Percentiles rank a stretch among this genome's conserved stretches.
Conservation (phyloP, 139 green algal genomes). For the Micromonas pusilla region DNA sequence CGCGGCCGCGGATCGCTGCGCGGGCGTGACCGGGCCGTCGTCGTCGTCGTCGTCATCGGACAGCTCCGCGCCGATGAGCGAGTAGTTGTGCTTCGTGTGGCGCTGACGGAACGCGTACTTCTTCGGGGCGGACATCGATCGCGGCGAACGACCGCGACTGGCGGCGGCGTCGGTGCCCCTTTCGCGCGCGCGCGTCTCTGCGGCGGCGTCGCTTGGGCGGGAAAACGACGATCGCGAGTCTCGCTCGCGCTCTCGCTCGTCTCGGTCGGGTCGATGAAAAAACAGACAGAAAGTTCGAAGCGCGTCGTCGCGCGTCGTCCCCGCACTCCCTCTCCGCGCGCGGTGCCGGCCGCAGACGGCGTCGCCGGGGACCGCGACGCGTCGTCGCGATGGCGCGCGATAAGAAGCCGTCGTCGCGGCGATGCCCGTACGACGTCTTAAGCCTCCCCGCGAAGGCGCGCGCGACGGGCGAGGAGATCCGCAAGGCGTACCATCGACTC, state of each 20-base stretch:
- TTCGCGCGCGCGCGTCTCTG: no score
- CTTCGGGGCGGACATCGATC: background rate
- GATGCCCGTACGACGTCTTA: constrained; percentile 5
- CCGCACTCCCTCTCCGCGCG: no score
- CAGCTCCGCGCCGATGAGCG: background rate
- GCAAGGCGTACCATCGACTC: constrained; percentile 13
- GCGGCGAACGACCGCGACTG: background rate
- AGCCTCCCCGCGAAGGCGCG: background rate
- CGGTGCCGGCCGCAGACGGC: no score
- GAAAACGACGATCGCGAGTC: no score
- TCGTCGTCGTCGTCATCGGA: background rate
- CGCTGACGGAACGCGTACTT: background rate
- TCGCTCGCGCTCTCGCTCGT: no score
- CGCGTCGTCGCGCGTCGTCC: no score
- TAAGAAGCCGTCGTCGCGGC: background rate
- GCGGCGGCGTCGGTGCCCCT: no score
- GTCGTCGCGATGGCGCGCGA: background rate
- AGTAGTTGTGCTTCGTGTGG: background rate
- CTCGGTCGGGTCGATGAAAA: no score
- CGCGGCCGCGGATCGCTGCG: background rate
- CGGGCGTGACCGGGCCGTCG: background rate
- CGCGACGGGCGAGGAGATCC: background rate
- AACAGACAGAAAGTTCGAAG: no score
- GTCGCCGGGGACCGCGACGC: no score
- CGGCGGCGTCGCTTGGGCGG: no score